These are phyloP conservation scores for Protomyces gravidus DNA, from an alignment of 1,139 yeast genomes.

Conservation along the genomic window DNA sequence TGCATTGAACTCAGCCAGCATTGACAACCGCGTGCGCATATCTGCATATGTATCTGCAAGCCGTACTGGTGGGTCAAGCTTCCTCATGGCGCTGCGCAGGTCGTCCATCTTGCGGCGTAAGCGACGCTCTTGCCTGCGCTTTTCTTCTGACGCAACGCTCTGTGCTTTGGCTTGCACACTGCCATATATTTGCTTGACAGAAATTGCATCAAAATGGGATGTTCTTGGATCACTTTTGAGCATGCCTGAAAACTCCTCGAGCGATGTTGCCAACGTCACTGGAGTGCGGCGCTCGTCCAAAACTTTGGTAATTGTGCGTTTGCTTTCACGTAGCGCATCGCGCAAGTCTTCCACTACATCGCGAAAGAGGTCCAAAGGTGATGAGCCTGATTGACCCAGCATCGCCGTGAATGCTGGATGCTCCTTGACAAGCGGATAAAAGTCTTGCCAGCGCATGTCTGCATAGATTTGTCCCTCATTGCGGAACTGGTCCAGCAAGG, in stretches of 20 bases:
- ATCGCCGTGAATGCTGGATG: constrained; percentile 58
- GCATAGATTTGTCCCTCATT: constrained; percentile 49
- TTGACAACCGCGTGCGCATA: constrained; percentile 39
- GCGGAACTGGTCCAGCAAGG: constrained; percentile 45
- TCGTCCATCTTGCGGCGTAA: constrained; percentile 43
- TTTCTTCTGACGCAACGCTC: constrained; percentile 40
- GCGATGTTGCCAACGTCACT: constrained; percentile 35
- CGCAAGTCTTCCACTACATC: constrained; percentile 65
- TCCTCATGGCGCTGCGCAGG: constrained; percentile 42
- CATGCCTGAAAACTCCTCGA: constrained; percentile 36
- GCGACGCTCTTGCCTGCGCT: constrained; percentile 41
- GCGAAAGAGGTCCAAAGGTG: constrained; percentile 72
- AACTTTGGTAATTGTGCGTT: constrained; percentile 55
- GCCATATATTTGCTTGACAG: constrained; percentile 31
- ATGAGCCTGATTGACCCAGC: constrained; percentile 76
- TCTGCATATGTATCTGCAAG: constrained; percentile 44
- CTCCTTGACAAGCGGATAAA: constrained; percentile 52
- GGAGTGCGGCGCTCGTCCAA: constrained; percentile 43
- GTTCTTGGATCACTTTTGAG: constrained; percentile 36
- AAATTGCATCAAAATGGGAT: constrained; percentile 32
- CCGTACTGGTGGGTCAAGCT: constrained; percentile 40
- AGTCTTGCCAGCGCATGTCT: constrained; percentile 57
- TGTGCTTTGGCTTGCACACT: constrained; percentile 34
- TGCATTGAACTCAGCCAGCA: constrained; percentile 42
- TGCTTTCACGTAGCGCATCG: constrained; percentile 54